Base-by-base conservation (phyloP, 2,329 filamentous ascomycete species). In the Trichophyton rubrum region DNA sequence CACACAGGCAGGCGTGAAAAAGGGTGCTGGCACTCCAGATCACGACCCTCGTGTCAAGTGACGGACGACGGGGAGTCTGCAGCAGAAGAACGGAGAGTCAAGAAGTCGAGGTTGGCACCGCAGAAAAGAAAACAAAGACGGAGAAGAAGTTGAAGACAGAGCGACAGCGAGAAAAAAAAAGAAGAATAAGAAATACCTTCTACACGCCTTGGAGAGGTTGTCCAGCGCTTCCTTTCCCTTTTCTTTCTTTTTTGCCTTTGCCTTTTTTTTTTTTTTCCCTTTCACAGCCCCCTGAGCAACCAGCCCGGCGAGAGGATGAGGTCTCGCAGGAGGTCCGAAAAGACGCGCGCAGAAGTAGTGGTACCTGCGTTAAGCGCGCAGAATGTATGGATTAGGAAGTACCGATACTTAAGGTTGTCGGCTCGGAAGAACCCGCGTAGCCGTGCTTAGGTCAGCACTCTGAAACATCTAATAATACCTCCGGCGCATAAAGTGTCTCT, bases 41-140 rank as follows among this genome's bases (percentile, higher is more conserved):
- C 15, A 53, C 45, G 27, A 60, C 30, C 35, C 43, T 38, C 51
- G 63, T 40, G 57, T 61, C 62, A 57, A 60, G 58, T 61, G 56
- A 62, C 56, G 59, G 58, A 56, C 53, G 59, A 45, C 41, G 17
- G 41, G 15, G 41, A 45, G 41, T 15, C 33, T 38, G 33, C 1
- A 38, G 40, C 2, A 43, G 62, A 64, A 64, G 62, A 51, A 61
- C 51, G 60, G 22, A 56, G 61, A 56, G 56, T 6, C 56, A 7
- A 7, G 40, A 38, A 11, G 33, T 38, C 33, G 33, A 13, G 9
- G 33, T 38, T 38, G 33, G 11, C 33, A 30, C 27, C 27, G 27
- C 27, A 30, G 27, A 30, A 30, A 30, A 30, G 38, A 13, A 41
- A 41, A 41, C 38, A 41, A 43, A n/a, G n/a, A 43, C 33, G 40